A percentile compares a stretch with the other conserved stretches of the same genome.
These are phyloP conservation scores for Cladosporium halotolerans DNA, from an alignment of 2,329 filamentous ascomycete genomes.

Conservation along the genomic window DNA sequence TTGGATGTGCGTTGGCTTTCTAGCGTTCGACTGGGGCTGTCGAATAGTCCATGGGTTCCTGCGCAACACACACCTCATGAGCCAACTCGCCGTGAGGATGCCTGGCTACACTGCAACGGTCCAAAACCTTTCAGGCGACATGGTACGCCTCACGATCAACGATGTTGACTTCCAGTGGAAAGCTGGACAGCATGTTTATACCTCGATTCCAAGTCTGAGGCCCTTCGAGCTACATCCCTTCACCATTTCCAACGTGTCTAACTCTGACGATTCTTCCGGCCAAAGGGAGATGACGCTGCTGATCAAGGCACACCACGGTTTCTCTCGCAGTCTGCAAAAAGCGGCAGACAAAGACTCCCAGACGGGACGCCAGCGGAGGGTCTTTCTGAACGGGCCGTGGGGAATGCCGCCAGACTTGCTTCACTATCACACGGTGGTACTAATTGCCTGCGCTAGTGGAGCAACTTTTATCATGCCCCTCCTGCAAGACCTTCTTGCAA, in stretches of 20 bases:
- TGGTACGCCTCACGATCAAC: constrained; percentile 51
- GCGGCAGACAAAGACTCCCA: constrained; percentile 16
- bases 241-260: constrained; percentile 42
- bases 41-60: constrained; percentile 22
- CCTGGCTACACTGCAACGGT: constrained; percentile 23
- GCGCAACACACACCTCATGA: constrained; percentile 23
- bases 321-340: constrained; percentile 22
- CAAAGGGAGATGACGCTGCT: constrained; percentile 18
- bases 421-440: constrained; percentile 55
- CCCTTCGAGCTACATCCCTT: constrained; percentile 60
- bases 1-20: constrained; percentile 25
- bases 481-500: constrained; percentile 49
- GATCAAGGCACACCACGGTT: constrained; percentile 27
- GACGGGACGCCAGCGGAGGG: constrained; percentile 14
- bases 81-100: background rate
- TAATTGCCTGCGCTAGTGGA: constrained; percentile 56
- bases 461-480: constrained; percentile 53
- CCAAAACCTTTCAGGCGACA: constrained; percentile 45
- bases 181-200: constrained; percentile 58
- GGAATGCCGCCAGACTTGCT: constrained; percentile 35
- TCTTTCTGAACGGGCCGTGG: constrained; percentile 27
- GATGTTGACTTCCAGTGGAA: constrained; percentile 53
- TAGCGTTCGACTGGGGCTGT: constrained; percentile 26
- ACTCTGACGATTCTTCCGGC: constrained; percentile 48
- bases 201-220: constrained; percentile 48